Percentiles rank a stretch among this genome's conserved stretches.
Evolutionary conservation across 768 basidiomycete genomes (phyloP).

Genomic region (Cubamyces lactineus): DNA sequence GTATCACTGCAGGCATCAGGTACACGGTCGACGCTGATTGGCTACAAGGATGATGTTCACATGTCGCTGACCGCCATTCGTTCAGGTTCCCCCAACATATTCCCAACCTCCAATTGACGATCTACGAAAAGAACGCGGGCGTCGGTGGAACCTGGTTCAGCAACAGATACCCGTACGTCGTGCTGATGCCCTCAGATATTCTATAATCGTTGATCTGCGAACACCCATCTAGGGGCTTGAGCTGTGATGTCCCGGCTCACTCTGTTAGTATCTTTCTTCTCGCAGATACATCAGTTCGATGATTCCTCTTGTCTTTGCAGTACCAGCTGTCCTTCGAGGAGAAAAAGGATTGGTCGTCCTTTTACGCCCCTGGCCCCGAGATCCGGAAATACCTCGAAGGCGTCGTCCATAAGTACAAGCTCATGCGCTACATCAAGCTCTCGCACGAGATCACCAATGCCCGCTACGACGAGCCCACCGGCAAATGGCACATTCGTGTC

Average conservation of each 20-base stretch:
- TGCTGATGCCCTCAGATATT: too few species aligned
- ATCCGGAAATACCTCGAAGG: slow-evolving; percentile 57
- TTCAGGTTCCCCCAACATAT: slow-evolving; percentile 29
- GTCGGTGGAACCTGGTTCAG: slow-evolving; percentile 64
- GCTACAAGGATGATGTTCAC: background rate
- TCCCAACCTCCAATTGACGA: slow-evolving; percentile 54
- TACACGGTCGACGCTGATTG: slow-evolving; percentile 24
- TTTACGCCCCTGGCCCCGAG: slow-evolving; percentile 62
- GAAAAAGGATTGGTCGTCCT: slow-evolving; percentile 64
- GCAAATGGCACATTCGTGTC: slow-evolving; percentile 61
- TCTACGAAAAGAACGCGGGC: slow-evolving; percentile 40
- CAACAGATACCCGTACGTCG: slow-evolving; percentile 48
- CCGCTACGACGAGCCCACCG: slow-evolving; percentile 49
- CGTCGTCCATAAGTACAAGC: slow-evolving; percentile 59
- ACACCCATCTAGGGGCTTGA: slow-evolving; percentile 44
- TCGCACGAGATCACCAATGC: slow-evolving; percentile 57
- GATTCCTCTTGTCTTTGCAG: slow-evolving; percentile 34
- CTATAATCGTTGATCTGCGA: background rate
- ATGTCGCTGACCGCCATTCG: too few species aligned
- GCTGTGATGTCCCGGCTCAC: slow-evolving; percentile 64
- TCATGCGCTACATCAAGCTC: slow-evolving; percentile 56
- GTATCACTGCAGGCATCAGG: slow-evolving; percentile 62
- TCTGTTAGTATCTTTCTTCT: slow-evolving; percentile 39
- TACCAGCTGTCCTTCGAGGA: slow-evolving; percentile 62
- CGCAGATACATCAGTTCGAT: too few species aligned